Evolutionary conservation across 805 yeast species (phyloP).

Genomic region (Ogataea allantospora): DNA sequence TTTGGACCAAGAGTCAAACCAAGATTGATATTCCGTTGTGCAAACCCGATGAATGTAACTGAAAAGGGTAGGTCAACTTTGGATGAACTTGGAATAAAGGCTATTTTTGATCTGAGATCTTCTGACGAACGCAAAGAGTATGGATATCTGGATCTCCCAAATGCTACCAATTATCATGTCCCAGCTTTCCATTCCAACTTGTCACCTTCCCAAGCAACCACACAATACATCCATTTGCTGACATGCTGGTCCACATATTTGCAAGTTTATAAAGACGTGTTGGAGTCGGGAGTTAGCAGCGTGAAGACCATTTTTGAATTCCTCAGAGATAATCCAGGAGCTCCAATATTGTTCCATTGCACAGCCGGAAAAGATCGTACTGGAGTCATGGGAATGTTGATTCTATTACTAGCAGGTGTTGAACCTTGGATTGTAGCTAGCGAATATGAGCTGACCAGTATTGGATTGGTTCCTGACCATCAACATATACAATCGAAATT

Average conservation of each 20-base stretch:
- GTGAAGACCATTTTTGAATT: conserved; percentile 51
- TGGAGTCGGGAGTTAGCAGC: conserved; percentile 47
- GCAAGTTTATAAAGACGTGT: conserved; percentile 58
- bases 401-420: conserved; percentile 62
- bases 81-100: conserved; percentile 45
- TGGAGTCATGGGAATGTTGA: conserved; percentile 68
- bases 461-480: conserved; percentile 57
- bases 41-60: conserved; percentile 55
- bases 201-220: conserved; percentile 64
- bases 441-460: conserved; percentile 74
- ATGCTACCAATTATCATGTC: conserved; percentile 47
- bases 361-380: conserved; percentile 89
- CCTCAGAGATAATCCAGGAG: conserved; percentile 53
- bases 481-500: conserved; percentile 38
- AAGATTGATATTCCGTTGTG: conserved; percentile 60
- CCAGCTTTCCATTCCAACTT: conserved; percentile 60
- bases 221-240: conserved; percentile 51
- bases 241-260: conserved; percentile 63
- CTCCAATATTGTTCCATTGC: conserved; percentile 66
- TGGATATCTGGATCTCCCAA: conserved; percentile 46
- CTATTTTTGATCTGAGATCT: conserved; percentile 69
- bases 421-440: conserved; percentile 62
- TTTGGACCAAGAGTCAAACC: conserved; percentile 46
- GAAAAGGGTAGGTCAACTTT: conserved; percentile 44
- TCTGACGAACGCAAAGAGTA: conserved; percentile 48